Base-by-base conservation (phyloP, 306 rosid species). In the Acmispon strigosus region DNA sequence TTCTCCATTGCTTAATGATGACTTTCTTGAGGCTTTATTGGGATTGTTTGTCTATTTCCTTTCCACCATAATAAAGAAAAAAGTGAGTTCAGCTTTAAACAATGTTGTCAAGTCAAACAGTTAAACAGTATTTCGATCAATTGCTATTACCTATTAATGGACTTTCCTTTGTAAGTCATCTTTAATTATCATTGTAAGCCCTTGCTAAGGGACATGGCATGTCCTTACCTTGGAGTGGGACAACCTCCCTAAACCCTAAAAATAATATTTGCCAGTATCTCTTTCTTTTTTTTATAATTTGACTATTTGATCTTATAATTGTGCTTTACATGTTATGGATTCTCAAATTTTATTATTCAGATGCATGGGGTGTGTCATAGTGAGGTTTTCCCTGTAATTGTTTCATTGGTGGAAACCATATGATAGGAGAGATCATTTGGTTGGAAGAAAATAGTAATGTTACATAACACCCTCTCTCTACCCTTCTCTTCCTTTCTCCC, bases 21-120 rank as follows among this genome's bases (percentile, higher is more conserved):
- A 41, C 12, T 55, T 65, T 63, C 50, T 29, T 70, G 43, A 32
- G 29, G 49, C 65, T 76, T 58, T 70, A 52, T 70, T 70, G 66
- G 72, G 59, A 52, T 41, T 8, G 49, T 13, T 61, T 69, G 50
- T 36, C 13, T 12, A 29, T 36, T 22, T 18, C 42, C 53, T 53
- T 55, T 52, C 41, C 49, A 13, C 14, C 27, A 7, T 18, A 37
- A 53, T 47, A 58, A 27, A 42, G 6, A 42, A 37, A 47, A 29
- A 41, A n/a, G 18, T 9, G 8, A 37, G 14, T 54, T 78, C 15
- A 29, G 57, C 37, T 32, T 32, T 37, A 17, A 6, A 20, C 22
- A 27, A 20, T 22, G 12, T 44, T 12, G 1, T 60, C 10, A 50
- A 17, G 54, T 14, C 7, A 17, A 48, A 67, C 44, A 14, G 47